phyloP scores from a whole-genome alignment of 495 filamentous ascomycete species.

The Symbiotaphrina buchneri region DNA sequence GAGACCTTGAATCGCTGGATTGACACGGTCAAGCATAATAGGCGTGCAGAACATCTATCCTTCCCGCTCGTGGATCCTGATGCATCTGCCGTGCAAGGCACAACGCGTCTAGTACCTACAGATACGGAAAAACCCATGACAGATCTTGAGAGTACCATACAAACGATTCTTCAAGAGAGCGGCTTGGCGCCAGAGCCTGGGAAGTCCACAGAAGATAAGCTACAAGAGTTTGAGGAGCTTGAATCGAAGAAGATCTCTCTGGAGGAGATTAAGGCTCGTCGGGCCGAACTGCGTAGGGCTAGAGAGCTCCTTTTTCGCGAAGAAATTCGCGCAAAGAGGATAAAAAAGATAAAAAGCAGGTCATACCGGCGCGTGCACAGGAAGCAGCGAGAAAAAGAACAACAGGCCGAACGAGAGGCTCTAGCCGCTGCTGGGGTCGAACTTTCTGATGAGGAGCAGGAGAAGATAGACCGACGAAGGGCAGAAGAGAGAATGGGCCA shows the following conservation, averaged over 20 bases:
- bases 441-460: constrained; percentile 52
- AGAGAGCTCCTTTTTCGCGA: constrained; percentile 83
- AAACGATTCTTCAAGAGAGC: constrained; percentile 72
- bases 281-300: constrained; percentile 52
- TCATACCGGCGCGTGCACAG: constrained; percentile 79
- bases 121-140: constrained; percentile 36
- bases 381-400: constrained; percentile 53
- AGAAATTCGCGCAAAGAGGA: constrained; percentile 64
- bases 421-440: constrained; percentile 45
- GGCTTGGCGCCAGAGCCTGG: constrained; percentile 37
- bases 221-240: constrained; percentile 48
- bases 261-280: constrained; percentile 50
- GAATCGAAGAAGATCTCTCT: constrained; percentile 38
- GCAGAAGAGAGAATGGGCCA: constrained; percentile 78
- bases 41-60: constrained; percentile 74
- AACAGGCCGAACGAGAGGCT: constrained; percentile 46
- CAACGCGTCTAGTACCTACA: constrained; percentile 29
- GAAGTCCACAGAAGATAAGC: constrained; percentile 37
- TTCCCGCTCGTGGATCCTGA: constrained; percentile 69
- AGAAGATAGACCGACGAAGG: constrained; percentile 53
- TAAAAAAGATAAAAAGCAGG: constrained; percentile 98
- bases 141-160: constrained; percentile 65
- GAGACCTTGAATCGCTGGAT: constrained; percentile 78
- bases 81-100: constrained; percentile 19
- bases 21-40: constrained; percentile 84